Evolutionary conservation across 2,329 filamentous ascomycete genomes (phyloP), one percentile per base, ranked within the genome.

Genomic region (Epichloe amarillans): DNA sequence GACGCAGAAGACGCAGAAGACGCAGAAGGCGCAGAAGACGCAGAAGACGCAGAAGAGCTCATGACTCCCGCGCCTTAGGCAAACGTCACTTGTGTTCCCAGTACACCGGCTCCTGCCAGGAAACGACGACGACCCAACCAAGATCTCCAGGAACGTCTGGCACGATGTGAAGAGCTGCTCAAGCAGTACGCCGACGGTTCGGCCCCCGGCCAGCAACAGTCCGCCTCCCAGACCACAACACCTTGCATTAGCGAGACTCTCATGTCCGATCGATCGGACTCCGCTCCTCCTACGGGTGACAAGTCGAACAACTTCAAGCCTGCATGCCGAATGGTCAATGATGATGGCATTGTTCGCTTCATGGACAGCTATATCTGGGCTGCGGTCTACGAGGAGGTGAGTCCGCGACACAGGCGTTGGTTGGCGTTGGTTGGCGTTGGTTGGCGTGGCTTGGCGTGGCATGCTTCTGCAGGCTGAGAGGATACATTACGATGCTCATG

Each of bases 111-210:
- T 7, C 77, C 77, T 5, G 74, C 77, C 30, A 73, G 77, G 52
- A 81, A 80, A 65, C 72, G 78, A 40, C 69, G 76, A 54, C 68
- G 77, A 46, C 78, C 78, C 10, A 80, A 81, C 49, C 77, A 81
- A 57, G 78, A 81, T 57, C 69, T 82, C 12, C 77, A 81, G 57
- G 77, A 82, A 62, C 72, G 78, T 39, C 67, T 82, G 37, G 76
- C 76, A 4, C 69, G 76, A 50, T 80, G 77, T 55, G 78, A 82
- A 57, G 74, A 77, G 55, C 64, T 81, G 39, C 63, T 80, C 21
- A 79, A 77, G 55, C 73, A 77, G 53, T 80, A 81, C 62, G 76
- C 76, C 5, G 62, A 61, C 53, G 66, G 62, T n/a, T 58, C 65
- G 23, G 58, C 56, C 11, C 11, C 66, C 15, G 51, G 57, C 36